Base-by-base conservation (phyloP, 1,139 yeast genomes). In the Spathaspora sp. region DNA sequence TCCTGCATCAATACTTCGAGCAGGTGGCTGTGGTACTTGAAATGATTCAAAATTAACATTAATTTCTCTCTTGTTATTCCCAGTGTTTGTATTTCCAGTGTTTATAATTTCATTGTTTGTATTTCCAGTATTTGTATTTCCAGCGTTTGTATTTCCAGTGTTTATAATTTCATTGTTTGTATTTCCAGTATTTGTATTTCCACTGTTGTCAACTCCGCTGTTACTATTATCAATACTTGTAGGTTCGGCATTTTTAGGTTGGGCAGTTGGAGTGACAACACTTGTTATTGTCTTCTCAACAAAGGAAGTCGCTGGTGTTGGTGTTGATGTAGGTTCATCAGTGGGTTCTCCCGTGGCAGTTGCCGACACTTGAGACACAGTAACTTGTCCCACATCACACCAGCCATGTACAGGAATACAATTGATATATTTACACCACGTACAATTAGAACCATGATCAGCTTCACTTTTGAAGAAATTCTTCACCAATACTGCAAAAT, bases 351-450 rank as follows among this genome's bases (percentile, higher is more conserved):
- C 43, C 2, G 57, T 43, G 7, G 52, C 8, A 7, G 53, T 49
- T 5, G 49, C 45, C 4, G 49, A 44, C 1, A 20, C 36, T 18
- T 25, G 15, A 27, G 63, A 56, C 7, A 73, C 67, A 7, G 67
- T 56, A 23, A 82, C 70, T 43, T 76, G 68, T 4, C 89, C 89
- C 40, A 67, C 63, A 43, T 82, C 84, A 61, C 91, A 85, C 91
- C 91, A 85, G 15, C 82, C 84, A 50, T 80, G 74, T 8, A 85
- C 86, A 0, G 91, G 91, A 20, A 86, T 62, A 58, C 91, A 86
- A 54, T 82, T 82, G 54, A 86, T 71, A 58, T 85, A 84, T 60
- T 83, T 83, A 67, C 91, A 86, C 91, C 91, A 86, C 11, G 68
- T 61, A 62, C 91, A 84, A 8, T 17, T 18, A 18, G 8, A 20